Percentiles rank a stretch among this genome's conserved stretches.
Conservation (phyloP, 805 yeast species). For the Metschnikowia reukaufii region DNA sequence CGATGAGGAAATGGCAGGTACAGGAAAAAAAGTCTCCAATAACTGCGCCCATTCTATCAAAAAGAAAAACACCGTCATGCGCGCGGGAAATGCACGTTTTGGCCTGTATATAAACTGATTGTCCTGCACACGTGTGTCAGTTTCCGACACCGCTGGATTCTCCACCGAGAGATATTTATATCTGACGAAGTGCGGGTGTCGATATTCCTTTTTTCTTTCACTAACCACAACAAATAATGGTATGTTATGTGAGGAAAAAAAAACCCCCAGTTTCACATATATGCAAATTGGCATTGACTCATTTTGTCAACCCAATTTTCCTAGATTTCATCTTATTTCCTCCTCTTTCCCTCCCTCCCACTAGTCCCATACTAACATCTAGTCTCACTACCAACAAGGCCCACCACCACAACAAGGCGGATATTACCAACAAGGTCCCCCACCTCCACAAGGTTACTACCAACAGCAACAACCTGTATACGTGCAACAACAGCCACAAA, state of each 20-base stretch:
- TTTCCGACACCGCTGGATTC: background rate
- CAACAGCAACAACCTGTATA: slow-evolving; percentile 37
- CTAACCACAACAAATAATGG: background rate
- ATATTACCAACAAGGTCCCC: slow-evolving; percentile 21
- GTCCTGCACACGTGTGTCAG: background rate
- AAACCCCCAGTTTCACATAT: no score
- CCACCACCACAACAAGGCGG: slow-evolving; percentile 16
- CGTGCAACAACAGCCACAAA: slow-evolving; percentile 29
- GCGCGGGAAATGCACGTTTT: background rate
- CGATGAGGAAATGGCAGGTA: no score
- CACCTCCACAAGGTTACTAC: slow-evolving; percentile 29
- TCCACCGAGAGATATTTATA: background rate
- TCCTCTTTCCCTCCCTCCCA: background rate
- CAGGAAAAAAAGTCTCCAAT: no score
- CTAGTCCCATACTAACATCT: slow-evolving; percentile 7
- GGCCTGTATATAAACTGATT: background rate
- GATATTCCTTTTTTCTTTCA: background rate
- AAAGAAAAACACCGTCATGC: background rate
- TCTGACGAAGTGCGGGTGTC: background rate
- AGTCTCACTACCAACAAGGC: slow-evolving; percentile 17
- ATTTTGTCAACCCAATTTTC: no score
- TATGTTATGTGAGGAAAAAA: background rate
- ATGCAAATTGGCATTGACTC: no score
- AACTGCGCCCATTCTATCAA: background rate
- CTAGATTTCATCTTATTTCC: no score